Conservation (phyloP, 2,329 filamentous ascomycete genomes). For the Zymoseptoria brevis region DNA sequence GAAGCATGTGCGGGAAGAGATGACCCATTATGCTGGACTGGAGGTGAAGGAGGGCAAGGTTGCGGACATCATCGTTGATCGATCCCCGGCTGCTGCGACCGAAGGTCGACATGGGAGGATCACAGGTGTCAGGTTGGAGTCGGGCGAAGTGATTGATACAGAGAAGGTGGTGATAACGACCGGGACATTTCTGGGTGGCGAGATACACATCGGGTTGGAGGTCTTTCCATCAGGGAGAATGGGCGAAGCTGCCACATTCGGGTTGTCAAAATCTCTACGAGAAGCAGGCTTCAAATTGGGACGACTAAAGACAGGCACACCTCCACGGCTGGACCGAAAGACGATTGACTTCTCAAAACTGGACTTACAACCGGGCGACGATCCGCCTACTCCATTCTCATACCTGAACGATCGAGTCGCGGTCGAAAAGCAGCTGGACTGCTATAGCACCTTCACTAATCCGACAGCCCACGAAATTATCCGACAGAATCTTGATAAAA, state of each 20-base stretch:
- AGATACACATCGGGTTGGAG: constrained; percentile 87
- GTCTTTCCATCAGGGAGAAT: constrained; percentile 81
- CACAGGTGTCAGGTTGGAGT: constrained; percentile 76
- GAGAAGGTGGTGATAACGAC: constrained; percentile 87
- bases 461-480: constrained; percentile 73
- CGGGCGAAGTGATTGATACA: constrained; percentile 73
- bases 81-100: constrained; percentile 40
- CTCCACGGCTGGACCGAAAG: constrained; percentile 71
- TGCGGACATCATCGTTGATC: constrained; percentile 76
- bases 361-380: constrained; percentile 69
- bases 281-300: constrained; percentile 86
- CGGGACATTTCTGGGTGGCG: constrained; percentile 87
- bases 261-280: constrained; percentile 79
- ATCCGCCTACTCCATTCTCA: constrained; percentile 83
- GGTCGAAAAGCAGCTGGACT: constrained; percentile 75
- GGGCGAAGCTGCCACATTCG: constrained; percentile 87
- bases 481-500: constrained; percentile 84
- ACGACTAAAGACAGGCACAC: constrained; percentile 89
- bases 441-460: constrained; percentile 83
- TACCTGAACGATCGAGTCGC: constrained; percentile 74
- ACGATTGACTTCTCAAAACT: constrained; percentile 72
- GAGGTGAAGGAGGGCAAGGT: constrained; percentile 79
- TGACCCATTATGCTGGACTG: constrained; percentile 68
- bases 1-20: constrained; percentile 81
- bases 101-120: constrained; percentile 60